A percentile compares a stretch with the other conserved stretches of the same genome.
Conservation (phyloP, 306 rosid genomes). For the Notholithocarpus densiflorus region DNA sequence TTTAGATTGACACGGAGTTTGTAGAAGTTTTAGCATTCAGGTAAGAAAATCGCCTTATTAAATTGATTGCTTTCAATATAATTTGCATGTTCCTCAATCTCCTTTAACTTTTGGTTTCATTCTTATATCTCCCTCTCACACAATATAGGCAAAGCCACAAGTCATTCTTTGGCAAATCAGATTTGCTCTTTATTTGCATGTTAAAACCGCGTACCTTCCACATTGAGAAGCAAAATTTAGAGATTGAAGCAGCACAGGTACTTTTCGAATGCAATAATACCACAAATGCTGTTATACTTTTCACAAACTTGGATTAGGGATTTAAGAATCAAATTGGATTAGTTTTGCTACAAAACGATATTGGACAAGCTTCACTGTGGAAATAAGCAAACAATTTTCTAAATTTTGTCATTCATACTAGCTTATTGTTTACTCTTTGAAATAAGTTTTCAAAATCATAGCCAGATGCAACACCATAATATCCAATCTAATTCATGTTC, state of each 20-base stretch:
- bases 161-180: conserved; percentile 65
- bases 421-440: neutral
- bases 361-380: neutral
- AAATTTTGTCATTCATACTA: neutral
- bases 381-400: neutral
- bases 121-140: conserved; percentile 7
- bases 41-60: conserved; percentile 32
- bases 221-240: conserved; percentile 56
- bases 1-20: conserved; percentile 73
- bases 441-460: neutral
- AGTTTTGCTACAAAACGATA: neutral
- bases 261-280: neutral
- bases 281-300: neutral
- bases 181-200: conserved; percentile 71
- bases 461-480: conserved; percentile 1
- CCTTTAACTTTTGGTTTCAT: neutral
- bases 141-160: conserved; percentile 68
- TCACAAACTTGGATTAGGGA: neutral
- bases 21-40: conserved; percentile 75
- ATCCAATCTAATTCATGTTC: neutral
- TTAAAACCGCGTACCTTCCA: conserved; percentile 55
- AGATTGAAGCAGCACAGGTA: conserved; percentile 82
- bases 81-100: conserved; percentile 7
- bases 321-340: neutral
- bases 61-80: neutral